Conservation (phyloP, 345 rosid genomes). For the Trapa incisa region DNA sequence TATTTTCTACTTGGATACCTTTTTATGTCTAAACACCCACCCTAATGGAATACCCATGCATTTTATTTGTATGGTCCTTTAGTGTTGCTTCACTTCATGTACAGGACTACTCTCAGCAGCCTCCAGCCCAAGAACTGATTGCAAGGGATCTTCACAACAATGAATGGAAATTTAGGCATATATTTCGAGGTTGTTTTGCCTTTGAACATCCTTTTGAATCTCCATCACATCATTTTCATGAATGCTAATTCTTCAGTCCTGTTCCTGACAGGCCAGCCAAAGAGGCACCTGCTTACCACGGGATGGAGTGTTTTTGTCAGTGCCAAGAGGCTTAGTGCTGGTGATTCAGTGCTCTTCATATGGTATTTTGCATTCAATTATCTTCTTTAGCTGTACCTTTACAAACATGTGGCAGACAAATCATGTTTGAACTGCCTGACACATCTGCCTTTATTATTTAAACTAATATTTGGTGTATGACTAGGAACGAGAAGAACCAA, state of each 20-base stretch:
- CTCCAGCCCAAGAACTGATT: constrained; percentile 91
- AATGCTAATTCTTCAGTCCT: background rate
- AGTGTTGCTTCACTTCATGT: constrained; percentile 5
- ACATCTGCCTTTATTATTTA: background rate
- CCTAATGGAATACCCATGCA: background rate
- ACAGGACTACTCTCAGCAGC: constrained; percentile 91
- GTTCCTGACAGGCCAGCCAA: constrained; percentile 73
- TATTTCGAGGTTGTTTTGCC: constrained; percentile 61
- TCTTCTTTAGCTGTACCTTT: background rate
- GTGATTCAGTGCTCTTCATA: constrained; percentile 95
- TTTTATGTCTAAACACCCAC: background rate
- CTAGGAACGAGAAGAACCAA: constrained; percentile 47
- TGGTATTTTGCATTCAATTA: constrained; percentile 39
- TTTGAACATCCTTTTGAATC: background rate
- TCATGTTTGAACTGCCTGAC: background rate
- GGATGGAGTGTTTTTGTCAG: constrained; percentile 99
- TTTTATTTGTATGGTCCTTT: background rate
- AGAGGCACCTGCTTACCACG: constrained; percentile 95
- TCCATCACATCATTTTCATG: background rate
- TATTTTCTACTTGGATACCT: background rate
- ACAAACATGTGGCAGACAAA: background rate
- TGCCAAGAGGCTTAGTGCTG: constrained; percentile 92
- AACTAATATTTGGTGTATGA: background rate
- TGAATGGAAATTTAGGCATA: constrained; percentile 99
- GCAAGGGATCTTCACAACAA: constrained; percentile 95